Conservation (phyloP, 768 basidiomycete species). For the Lactarius quietus region DNA sequence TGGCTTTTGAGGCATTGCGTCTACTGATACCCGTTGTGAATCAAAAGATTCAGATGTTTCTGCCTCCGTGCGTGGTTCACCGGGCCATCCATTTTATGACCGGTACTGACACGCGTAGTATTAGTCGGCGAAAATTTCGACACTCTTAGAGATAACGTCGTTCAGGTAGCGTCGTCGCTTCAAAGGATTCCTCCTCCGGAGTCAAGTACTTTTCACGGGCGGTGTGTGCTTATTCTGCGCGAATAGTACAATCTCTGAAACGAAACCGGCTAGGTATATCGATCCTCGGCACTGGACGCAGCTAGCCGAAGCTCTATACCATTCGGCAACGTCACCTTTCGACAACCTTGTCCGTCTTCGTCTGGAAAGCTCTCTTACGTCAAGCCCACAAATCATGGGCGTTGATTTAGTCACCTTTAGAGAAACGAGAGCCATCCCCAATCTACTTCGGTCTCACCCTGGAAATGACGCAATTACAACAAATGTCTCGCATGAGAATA, state of each 20-base stretch:
- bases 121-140: slow-evolving; percentile 15
- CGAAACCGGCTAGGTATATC: slow-evolving; percentile 1
- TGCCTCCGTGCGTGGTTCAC: slow-evolving; percentile 15
- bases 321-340: slow-evolving; percentile 4
- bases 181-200: not conserved
- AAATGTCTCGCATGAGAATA: not conserved
- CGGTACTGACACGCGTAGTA: not conserved
- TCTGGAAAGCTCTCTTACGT: not conserved
- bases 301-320: slow-evolving; percentile 4
- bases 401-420: slow-evolving; percentile 3
- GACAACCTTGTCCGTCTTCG: slow-evolving; percentile 13
- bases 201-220: slow-evolving; percentile 2
- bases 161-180: slow-evolving; percentile 3
- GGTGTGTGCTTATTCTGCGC: not conserved
- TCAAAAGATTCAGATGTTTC: slow-evolving; percentile 13
- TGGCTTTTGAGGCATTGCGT: not conserved
- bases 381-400: not conserved
- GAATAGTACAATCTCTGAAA: not conserved
- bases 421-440: not conserved
- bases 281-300: not conserved
- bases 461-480: not conserved
- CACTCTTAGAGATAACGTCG: not conserved
- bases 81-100: not conserved
- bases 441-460: not conserved
- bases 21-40: not conserved